Base-by-base conservation (phyloP, 768 basidiomycete species). In the Nevesoporus exiguus region DNA sequence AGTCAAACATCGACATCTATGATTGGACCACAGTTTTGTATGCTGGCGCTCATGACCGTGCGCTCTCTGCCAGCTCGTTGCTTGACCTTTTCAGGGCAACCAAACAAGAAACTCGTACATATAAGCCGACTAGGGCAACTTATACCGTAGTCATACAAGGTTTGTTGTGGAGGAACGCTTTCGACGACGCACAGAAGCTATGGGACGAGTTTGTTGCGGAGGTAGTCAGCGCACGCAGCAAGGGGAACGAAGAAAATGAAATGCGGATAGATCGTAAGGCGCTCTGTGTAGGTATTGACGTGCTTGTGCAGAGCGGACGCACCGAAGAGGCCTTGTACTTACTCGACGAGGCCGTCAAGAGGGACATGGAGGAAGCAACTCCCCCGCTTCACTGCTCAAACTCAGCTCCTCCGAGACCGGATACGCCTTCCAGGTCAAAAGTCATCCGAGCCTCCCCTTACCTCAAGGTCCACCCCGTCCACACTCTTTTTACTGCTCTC, bases 81-180 rank as follows among this genome's bases (percentile, higher is more conserved):
- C 58, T 80, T 25, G 53, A 61, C 0, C 62, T 77, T 25, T 80
- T 79, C 58, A 55, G 71, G 19, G 66, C 68, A n/a, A 61, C 70
- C 5, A 64, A 61, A 3, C 55, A 61, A 15, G 57, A 55, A 33
- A 64, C 65, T n/a, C 58, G 40, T 44, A 50, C 63, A 19, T 68
- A 78, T 22, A 69, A 66, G 25, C 76, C 79, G 0, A 80, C 74
- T 3, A 68, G 75, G 13, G 77, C 71, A 0, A 76, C 83, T 0
- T 79, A 83, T 60, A 83, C 81, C 19, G 68, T 81, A 27, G 67
- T 83, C 53, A 74, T 88, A 37, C 76, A 76, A 29, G 84, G 79
- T 1, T 68, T 87, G 8, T 58, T 84, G 13, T 67, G 70, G 11
- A 78, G 79, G 44, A 58, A 69, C 25, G 73, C 75, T 14, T 68